Conservation (phyloP, 2,329 filamentous ascomycete species). For the Truncatella angustata region DNA sequence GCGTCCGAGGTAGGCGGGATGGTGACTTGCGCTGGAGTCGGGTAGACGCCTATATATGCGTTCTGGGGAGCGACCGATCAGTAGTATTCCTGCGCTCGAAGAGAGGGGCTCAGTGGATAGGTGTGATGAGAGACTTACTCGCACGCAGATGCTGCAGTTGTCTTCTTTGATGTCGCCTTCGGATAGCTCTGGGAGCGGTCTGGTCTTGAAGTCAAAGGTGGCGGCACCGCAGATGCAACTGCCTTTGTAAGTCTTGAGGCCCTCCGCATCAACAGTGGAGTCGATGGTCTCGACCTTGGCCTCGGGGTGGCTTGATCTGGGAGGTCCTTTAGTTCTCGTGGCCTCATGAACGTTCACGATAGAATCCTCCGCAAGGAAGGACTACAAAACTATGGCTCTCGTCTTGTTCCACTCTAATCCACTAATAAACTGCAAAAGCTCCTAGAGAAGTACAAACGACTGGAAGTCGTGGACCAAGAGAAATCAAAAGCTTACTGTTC, state of each 20-base stretch:
- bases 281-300: not conserved
- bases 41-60: slow-evolving; percentile 5
- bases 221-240: not conserved
- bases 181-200: not conserved
- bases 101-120: not conserved
- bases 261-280: not conserved
- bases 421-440: too few species aligned
- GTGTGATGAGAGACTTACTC: not conserved
- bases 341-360: too few species aligned
- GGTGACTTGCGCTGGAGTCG: not conserved
- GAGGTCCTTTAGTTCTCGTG: too few species aligned
- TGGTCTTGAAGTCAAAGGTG: not conserved
- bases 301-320: not conserved
- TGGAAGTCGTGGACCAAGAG: too few species aligned
- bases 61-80: not conserved
- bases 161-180: slow-evolving; percentile 2
- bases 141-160: slow-evolving; percentile 3
- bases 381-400: too few species aligned
- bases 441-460: too few species aligned
- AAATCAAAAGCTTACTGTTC: slow-evolving; percentile 1
- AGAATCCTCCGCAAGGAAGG: too few species aligned
- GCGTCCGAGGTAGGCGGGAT: not conserved
- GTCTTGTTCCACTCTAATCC: too few species aligned
- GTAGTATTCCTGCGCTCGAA: too few species aligned
- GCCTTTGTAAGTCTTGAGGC: not conserved